Conservation (phyloP, 148 eudicot genomes). For the Simmondsia chinensis region DNA sequence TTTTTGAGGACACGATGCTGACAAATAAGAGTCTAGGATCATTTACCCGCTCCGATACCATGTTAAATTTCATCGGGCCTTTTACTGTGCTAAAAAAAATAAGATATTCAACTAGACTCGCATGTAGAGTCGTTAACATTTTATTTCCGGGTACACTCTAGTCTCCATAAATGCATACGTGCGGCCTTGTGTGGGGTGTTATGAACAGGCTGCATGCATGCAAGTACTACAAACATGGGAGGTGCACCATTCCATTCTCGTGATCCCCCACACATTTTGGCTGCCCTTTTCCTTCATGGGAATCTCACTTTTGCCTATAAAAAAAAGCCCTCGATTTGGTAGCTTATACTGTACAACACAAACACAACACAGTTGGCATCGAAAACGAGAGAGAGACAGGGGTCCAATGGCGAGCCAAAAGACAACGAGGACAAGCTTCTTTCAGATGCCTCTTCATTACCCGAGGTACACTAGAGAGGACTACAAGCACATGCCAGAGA, state of each 20-base stretch:
- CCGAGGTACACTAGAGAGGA: conserved; percentile 62
- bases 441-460: conserved; percentile 75
- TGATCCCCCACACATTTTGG: conserved; percentile 16
- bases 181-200: no score
- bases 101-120: no score
- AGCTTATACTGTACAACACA: not conserved
- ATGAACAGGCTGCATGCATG: conserved; percentile 8
- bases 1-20: no score
- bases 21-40: no score
- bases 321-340: not conserved
- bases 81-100: no score
- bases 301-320: not conserved
- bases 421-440: conserved; percentile 6
- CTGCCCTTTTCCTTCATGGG: not conserved
- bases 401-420: conserved; percentile 1
- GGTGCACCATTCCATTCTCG: conserved; percentile 23
- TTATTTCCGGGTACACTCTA: no score
- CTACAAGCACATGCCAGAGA: conserved; percentile 46
- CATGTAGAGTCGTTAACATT: no score
- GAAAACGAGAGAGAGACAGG: not conserved
- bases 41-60: no score
- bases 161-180: no score
- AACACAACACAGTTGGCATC: not conserved
- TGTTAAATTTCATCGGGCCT: no score
- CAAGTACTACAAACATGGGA: conserved; percentile 3